Percentiles rank a stretch among this genome's conserved stretches.
These are phyloP conservation scores for Macadamia integrifolia DNA, from an alignment of 164 flowering plant species.

Conservation along the genomic window DNA sequence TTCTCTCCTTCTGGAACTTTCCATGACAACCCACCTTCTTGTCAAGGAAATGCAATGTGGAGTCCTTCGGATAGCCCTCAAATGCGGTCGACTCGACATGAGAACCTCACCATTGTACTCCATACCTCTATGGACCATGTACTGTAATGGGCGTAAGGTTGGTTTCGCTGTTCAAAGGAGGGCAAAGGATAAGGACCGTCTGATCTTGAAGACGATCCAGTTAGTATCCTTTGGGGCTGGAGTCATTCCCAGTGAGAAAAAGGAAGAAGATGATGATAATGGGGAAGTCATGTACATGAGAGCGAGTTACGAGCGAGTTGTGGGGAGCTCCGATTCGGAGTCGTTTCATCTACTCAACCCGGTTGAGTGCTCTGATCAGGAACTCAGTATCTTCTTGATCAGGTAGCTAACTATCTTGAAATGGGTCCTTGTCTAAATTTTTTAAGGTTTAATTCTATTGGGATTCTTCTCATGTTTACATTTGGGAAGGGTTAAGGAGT, in stretches of 20 bases:
- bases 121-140: constrained; percentile 65
- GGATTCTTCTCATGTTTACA: too few relatives aligned
- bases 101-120: constrained; percentile 43
- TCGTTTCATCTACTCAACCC: constrained; percentile 77
- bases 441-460: too few relatives aligned
- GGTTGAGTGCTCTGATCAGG: constrained; percentile 57
- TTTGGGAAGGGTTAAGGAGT: too few relatives aligned
- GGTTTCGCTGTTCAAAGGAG: constrained; percentile 57
- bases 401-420: constrained; percentile 13
- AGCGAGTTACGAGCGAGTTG: constrained; percentile 68
- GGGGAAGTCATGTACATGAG: constrained; percentile 75
- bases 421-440: too few relatives aligned
- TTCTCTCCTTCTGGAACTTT: constrained; percentile 59
- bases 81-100: constrained; percentile 33
- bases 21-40: constrained; percentile 49
- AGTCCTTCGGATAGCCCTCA: constrained; percentile 69
- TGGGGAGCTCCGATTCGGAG: constrained; percentile 67
- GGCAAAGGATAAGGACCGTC: constrained; percentile 29
- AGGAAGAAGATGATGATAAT: constrained; percentile 1
- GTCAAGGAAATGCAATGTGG: constrained; percentile 72
- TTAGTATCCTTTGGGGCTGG: constrained; percentile 74
- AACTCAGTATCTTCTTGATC: constrained; percentile 81
- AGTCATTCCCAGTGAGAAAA: constrained; percentile 41
- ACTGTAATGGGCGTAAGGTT: constrained; percentile 57
- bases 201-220: constrained; percentile 60